A percentile compares a stretch with the other conserved stretches of the same genome.
Conservation (phyloP, 805 yeast species). For the Lipomyces spencermartinsiae region DNA sequence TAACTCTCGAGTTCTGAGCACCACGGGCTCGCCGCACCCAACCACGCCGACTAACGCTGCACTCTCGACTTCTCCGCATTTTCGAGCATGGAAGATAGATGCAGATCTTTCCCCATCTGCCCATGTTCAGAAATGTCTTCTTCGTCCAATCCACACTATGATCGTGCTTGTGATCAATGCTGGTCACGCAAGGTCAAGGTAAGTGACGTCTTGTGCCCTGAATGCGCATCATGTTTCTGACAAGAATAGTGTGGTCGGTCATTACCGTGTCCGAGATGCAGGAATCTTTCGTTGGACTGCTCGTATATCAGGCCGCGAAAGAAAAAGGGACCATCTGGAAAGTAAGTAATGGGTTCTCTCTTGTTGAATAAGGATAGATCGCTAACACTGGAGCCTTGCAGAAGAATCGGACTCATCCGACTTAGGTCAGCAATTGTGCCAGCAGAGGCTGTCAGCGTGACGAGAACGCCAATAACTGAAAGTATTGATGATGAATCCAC, state of each 20-base stretch:
- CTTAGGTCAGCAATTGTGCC: neutral
- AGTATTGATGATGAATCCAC: neutral
- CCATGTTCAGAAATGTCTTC: neutral
- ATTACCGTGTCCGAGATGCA: constrained; percentile 6
- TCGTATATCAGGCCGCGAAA: neutral
- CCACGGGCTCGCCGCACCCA: no score
- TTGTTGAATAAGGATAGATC: neutral
- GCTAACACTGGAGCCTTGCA: neutral
- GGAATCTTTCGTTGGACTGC: neutral
- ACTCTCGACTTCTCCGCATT: no score
- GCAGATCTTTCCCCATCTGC: no score
- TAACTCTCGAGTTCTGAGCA: no score
- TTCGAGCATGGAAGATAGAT: no score
- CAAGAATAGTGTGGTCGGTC: constrained; percentile 3
- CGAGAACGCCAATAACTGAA: neutral
- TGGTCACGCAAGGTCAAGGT: constrained; percentile 4
- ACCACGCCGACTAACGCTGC: no score
- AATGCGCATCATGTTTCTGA: neutral
- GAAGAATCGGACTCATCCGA: neutral
- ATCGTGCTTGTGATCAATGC: constrained; percentile 3
- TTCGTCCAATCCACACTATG: neutral
- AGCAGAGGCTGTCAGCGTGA: neutral
- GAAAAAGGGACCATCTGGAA: constrained; percentile 10
- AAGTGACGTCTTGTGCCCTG: neutral
- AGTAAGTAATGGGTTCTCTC: neutral